Conservation (phyloP, 192 early-diverging fungal genomes). For the Coemansia sp. region DNA sequence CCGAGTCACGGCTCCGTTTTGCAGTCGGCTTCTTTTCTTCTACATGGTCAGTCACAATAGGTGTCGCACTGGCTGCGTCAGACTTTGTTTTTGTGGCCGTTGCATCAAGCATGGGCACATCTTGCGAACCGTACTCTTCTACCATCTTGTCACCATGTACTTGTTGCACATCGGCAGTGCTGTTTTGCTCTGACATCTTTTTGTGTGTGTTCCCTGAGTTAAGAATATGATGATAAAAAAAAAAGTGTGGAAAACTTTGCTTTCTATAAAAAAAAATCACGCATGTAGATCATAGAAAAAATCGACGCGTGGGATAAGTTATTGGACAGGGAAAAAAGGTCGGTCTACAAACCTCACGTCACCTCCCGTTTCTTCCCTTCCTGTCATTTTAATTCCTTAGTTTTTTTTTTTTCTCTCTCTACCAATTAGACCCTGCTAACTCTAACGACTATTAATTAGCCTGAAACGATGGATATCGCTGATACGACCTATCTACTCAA, state of each 20-base stretch:
- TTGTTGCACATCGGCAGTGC: neutral
- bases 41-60: constrained; percentile 24
- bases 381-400: neutral
- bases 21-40: neutral
- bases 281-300: neutral
- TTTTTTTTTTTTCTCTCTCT: neutral
- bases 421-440: neutral
- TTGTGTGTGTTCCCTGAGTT: neutral
- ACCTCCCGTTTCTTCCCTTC: neutral
- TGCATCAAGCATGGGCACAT: constrained; percentile 2
- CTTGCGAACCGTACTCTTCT: constrained; percentile 16
- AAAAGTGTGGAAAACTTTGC: neutral
- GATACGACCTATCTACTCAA: constrained; percentile 43
- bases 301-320: neutral
- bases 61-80: constrained; percentile 18
- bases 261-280: neutral
- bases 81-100: constrained; percentile 19
- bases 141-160: constrained; percentile 11
- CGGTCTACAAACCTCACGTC: neutral
- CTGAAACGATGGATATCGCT: constrained; percentile 10
- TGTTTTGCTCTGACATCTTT: constrained; percentile 1
- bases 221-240: neutral
- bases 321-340: neutral
- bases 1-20: neutral
- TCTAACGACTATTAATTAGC: neutral